Percentiles rank a stretch among this genome's conserved stretches.
These are phyloP conservation scores for Chaetothyriales sp. DNA, from an alignment of 2,329 filamentous ascomycete genomes.

Conservation along the genomic window DNA sequence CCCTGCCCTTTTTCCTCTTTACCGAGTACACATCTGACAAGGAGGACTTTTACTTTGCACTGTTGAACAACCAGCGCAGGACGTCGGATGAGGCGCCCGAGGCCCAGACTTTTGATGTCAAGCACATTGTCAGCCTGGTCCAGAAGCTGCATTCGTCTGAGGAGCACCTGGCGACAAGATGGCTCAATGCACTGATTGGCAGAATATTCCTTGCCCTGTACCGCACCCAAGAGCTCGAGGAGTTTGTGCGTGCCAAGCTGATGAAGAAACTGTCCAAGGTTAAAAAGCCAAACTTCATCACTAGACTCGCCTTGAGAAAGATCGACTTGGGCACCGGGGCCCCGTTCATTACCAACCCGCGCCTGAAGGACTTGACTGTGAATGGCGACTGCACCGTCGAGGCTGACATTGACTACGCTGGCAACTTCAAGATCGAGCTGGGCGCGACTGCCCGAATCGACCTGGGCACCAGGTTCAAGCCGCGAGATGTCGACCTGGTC, in stretches of 20 bases:
- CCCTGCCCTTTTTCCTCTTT: conserved; percentile 85
- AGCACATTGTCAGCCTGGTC: conserved; percentile 76
- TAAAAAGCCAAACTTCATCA: conserved; percentile 80
- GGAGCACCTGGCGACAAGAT: conserved; percentile 76
- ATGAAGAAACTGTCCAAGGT: conserved; percentile 93
- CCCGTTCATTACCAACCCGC: conserved; percentile 76
- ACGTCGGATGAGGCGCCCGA: conserved; percentile 46
- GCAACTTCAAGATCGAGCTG: conserved; percentile 78
- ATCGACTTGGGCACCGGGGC: conserved; percentile 78
- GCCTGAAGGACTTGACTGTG: conserved; percentile 74
- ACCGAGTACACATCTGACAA: conserved; percentile 92
- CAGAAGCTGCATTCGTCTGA: conserved; percentile 83
- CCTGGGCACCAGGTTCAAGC: conserved; percentile 73
- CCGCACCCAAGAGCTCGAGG: conserved; percentile 66
- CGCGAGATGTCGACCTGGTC: conserved; percentile 74
- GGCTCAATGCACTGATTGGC: conserved; percentile 84
- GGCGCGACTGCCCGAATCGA: conserved; percentile 88
- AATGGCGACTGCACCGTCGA: conserved; percentile 82
- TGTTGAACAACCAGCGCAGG: conserved; percentile 70
- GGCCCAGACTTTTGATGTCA: conserved; percentile 63
- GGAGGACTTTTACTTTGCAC: conserved; percentile 93
- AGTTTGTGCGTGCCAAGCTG: conserved; percentile 67
- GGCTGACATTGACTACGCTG: conserved; percentile 74
- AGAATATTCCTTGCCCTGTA: conserved; percentile 78
- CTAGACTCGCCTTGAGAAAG: conserved; percentile 62